Conservation (phyloP, 163 green algal genomes). For the Smithsoniella earleae region DNA sequence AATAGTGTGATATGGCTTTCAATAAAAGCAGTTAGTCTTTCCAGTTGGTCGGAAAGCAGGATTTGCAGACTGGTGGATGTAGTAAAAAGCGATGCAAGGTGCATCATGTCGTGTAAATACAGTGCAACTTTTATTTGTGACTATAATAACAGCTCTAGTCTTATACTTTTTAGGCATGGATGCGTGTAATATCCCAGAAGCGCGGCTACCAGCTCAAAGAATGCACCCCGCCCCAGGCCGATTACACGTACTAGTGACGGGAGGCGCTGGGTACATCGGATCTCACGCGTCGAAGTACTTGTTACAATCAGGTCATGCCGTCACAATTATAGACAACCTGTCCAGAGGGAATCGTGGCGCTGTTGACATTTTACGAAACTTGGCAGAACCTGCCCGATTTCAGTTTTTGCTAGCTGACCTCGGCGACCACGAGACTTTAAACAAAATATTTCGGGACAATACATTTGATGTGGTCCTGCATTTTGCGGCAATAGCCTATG, state of each 20-base stretch:
- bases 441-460: background rate
- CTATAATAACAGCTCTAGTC: too few relatives aligned
- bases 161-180: too few relatives aligned
- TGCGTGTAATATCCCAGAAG: too few relatives aligned
- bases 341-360: slow-evolving; percentile 55
- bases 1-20: too few relatives aligned
- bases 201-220: too few relatives aligned
- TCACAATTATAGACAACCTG: slow-evolving; percentile 68
- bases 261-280: slow-evolving; percentile 6
- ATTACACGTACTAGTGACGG: slow-evolving; percentile 8
- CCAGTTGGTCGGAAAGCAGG: too few relatives aligned
- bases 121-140: too few relatives aligned
- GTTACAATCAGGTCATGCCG: slow-evolving; percentile 44
- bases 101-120: too few relatives aligned
- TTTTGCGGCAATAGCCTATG: slow-evolving; percentile 66
- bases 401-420: slow-evolving; percentile 50
- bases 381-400: slow-evolving; percentile 35
- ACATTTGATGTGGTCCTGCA: slow-evolving; percentile 50
- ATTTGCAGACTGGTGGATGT: too few relatives aligned
- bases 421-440: slow-evolving; percentile 36
- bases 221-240: background rate
- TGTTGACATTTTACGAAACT: slow-evolving; percentile 37
- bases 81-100: too few relatives aligned
- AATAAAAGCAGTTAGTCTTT: too few relatives aligned
- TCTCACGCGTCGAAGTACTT: slow-evolving; percentile 51